Conservation (phyloP, 108 stramenopile species). For the Fragilariopsis cylindrus region DNA sequence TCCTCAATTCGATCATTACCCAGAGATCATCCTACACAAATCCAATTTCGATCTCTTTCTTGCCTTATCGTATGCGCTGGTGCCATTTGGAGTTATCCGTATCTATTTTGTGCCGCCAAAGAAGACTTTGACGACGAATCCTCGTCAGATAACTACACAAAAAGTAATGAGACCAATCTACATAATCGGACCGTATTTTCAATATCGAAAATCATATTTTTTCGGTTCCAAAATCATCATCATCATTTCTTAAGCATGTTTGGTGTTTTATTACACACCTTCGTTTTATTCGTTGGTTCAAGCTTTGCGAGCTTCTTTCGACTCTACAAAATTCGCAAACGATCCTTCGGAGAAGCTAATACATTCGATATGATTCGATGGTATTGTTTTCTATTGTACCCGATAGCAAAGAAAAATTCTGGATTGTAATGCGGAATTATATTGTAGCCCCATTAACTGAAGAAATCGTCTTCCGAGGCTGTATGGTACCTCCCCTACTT, state of each 20-base stretch:
- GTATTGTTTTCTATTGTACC: conserved; percentile 26
- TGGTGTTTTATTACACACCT: conserved; percentile 24
- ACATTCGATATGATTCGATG: conserved; percentile 21
- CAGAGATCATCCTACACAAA: conserved; percentile 61
- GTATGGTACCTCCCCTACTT: conserved; percentile 60
- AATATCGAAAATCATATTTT: conserved; percentile 7
- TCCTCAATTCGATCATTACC: conserved; percentile 44
- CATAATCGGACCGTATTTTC: conserved; percentile 7
- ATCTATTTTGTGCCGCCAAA: conserved; percentile 43
- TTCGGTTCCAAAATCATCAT: not conserved
- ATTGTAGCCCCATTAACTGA: conserved; percentile 73
- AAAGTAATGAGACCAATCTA: too few relatives aligned
- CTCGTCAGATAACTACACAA: too few relatives aligned
- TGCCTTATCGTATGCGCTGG: conserved; percentile 37
- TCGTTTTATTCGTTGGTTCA: conserved; percentile 29
- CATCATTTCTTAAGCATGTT: not conserved
- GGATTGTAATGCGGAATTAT: conserved; percentile 61
- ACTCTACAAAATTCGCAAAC: conserved; percentile 15
- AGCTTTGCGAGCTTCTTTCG: conserved; percentile 17
- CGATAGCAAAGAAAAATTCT: conserved; percentile 31
- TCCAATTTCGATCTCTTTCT: conserved; percentile 56
- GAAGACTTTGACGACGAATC: not conserved
- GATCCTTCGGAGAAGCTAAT: conserved; percentile 15
- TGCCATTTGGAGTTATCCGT: conserved; percentile 47
- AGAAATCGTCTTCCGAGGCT: conserved; percentile 83